Conservation (phyloP, 352 stramenopile species). For the Saprolegnia diclina region DNA sequence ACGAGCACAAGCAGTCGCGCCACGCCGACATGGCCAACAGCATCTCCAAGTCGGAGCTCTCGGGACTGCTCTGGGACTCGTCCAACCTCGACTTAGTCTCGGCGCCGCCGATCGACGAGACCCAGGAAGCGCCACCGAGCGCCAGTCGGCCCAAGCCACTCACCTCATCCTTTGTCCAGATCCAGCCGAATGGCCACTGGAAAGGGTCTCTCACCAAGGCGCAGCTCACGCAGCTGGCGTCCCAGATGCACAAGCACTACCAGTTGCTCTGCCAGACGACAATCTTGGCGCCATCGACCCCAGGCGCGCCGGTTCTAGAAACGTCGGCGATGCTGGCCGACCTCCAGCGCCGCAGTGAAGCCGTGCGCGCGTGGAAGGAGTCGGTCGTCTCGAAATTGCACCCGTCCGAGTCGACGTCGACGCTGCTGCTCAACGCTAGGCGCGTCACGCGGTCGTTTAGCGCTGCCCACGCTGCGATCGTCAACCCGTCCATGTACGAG, state of each 20-base stretch:
- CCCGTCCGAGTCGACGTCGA: constrained; percentile 13
- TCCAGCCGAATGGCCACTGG: constrained; percentile 29
- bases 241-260: constrained; percentile 85
- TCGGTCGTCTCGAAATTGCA: constrained; percentile 53
- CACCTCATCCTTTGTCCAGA: constrained; percentile 25
- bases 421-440: constrained; percentile 32
- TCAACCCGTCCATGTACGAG: constrained; percentile 83
- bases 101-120: neutral
- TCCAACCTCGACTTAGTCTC: constrained; percentile 46
- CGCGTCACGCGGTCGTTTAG: constrained; percentile 75
- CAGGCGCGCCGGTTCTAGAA: constrained; percentile 29
- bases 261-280: constrained; percentile 74
- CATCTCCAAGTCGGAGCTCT: constrained; percentile 80
- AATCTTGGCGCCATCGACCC: constrained; percentile 39
- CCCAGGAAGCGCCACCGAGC: neutral
- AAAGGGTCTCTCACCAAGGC: constrained; percentile 45
- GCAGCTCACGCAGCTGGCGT: constrained; percentile 76
- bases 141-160: neutral
- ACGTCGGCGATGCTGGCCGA: constrained; percentile 62
- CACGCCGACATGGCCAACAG: constrained; percentile 26
- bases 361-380: constrained; percentile 59
- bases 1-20: constrained; percentile 12
- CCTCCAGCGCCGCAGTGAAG: constrained; percentile 53
- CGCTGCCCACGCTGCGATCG: constrained; percentile 66
- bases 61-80: constrained; percentile 74